Evolutionary conservation across 2,329 filamentous ascomycete species (phyloP), one percentile per base, ranked within the genome.

Genomic region (Paraphaeosphaeria minitans): DNA sequence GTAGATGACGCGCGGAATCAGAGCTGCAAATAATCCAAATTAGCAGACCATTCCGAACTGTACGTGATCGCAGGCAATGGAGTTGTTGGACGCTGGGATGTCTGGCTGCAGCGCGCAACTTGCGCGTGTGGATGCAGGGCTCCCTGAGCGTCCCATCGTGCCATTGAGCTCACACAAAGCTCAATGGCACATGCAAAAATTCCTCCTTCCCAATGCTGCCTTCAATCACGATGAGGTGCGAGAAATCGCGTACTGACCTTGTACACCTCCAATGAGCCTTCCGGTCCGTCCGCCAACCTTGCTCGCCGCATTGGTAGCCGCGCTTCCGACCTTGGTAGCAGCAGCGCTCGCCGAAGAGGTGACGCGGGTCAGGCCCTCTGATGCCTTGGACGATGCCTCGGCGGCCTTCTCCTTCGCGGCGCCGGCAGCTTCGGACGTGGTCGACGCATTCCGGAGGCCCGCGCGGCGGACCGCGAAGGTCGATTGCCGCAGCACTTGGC

Each of bases 1-100:
- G 87, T 97, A 97, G 77, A 96, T 77, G 65, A 93, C 89, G 63
- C 89, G 88, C 69, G 95, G 95, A 69, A 93, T 87, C 82, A 95
- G 85, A 79, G 88, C 94, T 97, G 75, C 58, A 67, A 35, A 35
- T 31, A 56, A 19, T 24, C 21, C 52, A 3, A 56, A 66, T 72
- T 58, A 74, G 67, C 35, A 39, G 48, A 37, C n/a, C 46, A 41
- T 49, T 57, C 24, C 2, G 19, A 45, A 37, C 43, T 12, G 39
- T 52, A 1, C 33, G 22, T 13, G 16, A 24, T 59, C n/a, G 45
- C 31, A 2, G 35, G 22, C 54, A 41, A 45, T 49, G 59, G 14
- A 42, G 33, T 55, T 45, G 31, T 52, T 12, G 43, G 14, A 3
- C 31, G 31, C 42, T 16, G n/a, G 41, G 29, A 16, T 14, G 14